These are phyloP conservation scores for Nitzschia sp. DNA, from an alignment of 108 stramenopile species.

Conservation along the genomic window DNA sequence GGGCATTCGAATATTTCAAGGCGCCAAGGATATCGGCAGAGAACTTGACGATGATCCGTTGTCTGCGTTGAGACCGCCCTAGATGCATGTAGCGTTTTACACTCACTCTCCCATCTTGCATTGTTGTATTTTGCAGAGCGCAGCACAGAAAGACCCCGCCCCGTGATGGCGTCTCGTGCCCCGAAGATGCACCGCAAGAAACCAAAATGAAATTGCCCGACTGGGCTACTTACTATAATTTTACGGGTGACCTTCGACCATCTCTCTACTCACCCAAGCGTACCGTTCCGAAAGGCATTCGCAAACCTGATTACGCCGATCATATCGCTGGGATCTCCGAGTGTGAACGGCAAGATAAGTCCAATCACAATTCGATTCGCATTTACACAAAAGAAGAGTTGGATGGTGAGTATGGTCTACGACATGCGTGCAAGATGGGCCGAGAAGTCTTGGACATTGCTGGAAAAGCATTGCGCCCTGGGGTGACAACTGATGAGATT, in stretches of 20 bases:
- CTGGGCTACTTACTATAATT: constrained; percentile 67
- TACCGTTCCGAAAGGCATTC: constrained; percentile 58
- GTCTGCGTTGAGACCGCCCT: no score
- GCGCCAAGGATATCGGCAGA: not conserved
- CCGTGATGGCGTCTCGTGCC: constrained; percentile 58
- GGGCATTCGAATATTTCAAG: not conserved
- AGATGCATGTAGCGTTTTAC: no score
- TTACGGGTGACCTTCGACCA: constrained; percentile 77
- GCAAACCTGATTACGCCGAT: constrained; percentile 81
- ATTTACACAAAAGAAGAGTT: constrained; percentile 84
- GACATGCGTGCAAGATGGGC: constrained; percentile 92
- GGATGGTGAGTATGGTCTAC: constrained; percentile 80
- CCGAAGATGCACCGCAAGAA: constrained; percentile 47
- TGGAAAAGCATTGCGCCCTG: constrained; percentile 83
- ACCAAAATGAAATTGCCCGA: constrained; percentile 58
- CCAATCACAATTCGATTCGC: constrained; percentile 69
- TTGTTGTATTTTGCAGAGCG: not conserved
- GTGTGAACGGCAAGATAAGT: constrained; percentile 70
- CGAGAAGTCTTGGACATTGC: constrained; percentile 95
- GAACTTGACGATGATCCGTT: no score
- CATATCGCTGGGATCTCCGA: constrained; percentile 70
- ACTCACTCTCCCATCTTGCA: not conserved
- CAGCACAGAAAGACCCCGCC: constrained; percentile 61
- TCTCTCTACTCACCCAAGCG: constrained; percentile 65
- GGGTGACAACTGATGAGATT: constrained; percentile 98